Evolutionary conservation across 2,329 filamentous ascomycete genomes (phyloP).

Genomic region (Neobulgaria alba): DNA sequence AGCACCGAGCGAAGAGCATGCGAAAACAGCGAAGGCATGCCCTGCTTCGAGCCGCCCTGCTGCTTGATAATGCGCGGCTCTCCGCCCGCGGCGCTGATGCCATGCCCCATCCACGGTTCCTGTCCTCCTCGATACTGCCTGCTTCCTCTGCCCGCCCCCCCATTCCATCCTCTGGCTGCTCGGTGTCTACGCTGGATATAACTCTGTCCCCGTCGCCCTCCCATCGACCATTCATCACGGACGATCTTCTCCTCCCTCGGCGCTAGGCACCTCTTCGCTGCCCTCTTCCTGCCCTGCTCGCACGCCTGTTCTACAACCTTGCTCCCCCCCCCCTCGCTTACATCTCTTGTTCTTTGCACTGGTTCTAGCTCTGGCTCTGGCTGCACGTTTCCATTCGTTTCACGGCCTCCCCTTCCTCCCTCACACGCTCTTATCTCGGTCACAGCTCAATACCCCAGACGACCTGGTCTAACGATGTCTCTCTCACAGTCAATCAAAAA

Average conservation of each 20-base stretch:
- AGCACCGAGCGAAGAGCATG: too few species aligned
- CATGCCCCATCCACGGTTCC: background rate
- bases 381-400: conserved; percentile 1
- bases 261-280: background rate
- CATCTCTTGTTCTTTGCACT: background rate
- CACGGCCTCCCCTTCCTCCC: background rate
- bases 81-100: too few species aligned
- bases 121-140: background rate
- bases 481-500: conserved; percentile 95
- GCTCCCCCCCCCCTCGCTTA: background rate
- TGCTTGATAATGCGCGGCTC: too few species aligned
- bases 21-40: too few species aligned
- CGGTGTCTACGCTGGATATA: background rate
- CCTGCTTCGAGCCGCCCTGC: too few species aligned
- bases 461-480: conserved; percentile 39
- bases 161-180: background rate
- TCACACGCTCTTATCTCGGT: background rate
- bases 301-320: background rate
- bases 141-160: background rate
- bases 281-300: background rate
- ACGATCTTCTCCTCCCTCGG: background rate
- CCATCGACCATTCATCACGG: background rate
- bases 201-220: background rate
- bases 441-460: too few species aligned
- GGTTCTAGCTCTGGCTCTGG: background rate